These are phyloP conservation scores for Fusarium sp. DNA, from an alignment of 2,329 filamentous ascomycete genomes.

Conservation along the genomic window DNA sequence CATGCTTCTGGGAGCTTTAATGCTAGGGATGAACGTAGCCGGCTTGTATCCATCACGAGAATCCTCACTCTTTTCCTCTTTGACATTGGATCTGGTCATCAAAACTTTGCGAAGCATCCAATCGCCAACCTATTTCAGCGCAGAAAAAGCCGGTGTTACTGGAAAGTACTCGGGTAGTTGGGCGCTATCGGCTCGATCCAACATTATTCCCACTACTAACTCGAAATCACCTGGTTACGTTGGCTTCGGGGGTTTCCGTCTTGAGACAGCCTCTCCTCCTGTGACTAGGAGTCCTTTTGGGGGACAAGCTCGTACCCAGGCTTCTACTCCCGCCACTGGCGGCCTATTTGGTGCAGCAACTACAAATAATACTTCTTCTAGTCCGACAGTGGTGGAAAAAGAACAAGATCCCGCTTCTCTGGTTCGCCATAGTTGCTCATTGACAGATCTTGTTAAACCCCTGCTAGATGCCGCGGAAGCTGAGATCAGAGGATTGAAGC, in stretches of 20 bases:
- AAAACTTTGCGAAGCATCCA: background rate
- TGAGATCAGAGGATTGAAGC: background rate
- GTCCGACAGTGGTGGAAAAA: background rate
- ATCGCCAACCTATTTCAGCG: background rate
- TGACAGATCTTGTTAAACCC: background rate
- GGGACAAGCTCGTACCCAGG: background rate
- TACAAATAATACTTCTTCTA: background rate
- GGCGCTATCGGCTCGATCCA: background rate
- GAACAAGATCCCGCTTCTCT: background rate
- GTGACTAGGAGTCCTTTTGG: background rate
- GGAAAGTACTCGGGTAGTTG: background rate
- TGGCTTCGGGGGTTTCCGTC: no score
- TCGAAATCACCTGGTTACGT: no score
- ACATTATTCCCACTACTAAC: no score
- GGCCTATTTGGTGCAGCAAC: background rate
- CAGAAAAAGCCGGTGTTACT: fast-evolving
- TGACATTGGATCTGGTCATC: background rate
- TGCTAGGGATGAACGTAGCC: background rate
- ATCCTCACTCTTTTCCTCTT: background rate
- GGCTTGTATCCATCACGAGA: background rate
- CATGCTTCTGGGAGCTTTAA: background rate
- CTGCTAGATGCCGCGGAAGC: background rate
- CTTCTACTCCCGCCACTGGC: background rate
- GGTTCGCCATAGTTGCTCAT: background rate
- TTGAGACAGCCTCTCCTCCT: no score